Conservation (phyloP, 495 filamentous ascomycete genomes). For the Neurospora sp. region DNA sequence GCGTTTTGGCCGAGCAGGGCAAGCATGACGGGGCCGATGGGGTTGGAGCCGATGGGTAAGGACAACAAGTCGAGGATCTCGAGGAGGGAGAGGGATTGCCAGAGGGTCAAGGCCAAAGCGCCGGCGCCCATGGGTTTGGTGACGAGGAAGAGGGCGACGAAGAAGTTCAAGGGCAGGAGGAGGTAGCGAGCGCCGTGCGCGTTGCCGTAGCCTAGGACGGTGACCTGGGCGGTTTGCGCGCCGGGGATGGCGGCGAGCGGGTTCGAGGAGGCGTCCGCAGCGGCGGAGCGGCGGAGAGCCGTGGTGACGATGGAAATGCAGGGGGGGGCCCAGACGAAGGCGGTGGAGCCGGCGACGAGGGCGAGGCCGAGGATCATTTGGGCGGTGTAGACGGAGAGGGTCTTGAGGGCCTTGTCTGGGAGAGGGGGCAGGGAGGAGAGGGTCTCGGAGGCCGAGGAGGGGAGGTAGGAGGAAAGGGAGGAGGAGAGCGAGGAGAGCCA, state of each 20-base stretch:
- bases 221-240: conserved; percentile 44
- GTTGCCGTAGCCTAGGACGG: conserved; percentile 86
- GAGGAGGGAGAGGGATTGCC: conserved; percentile 77
- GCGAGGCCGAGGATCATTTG: conserved; percentile 68
- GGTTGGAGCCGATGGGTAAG: conserved; percentile 42
- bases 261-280: background rate
- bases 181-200: conserved; percentile 85
- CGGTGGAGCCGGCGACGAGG: conserved; percentile 54
- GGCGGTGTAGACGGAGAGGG: conserved; percentile 61
- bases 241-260: background rate
- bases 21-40: conserved; percentile 76
- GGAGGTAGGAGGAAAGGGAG: conserved; percentile 73
- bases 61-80: conserved; percentile 80
- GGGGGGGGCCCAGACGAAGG: conserved; percentile 65
- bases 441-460: conserved; percentile 81
- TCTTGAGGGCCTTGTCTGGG: conserved; percentile 55
- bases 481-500: conserved; percentile 51
- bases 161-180: conserved; percentile 68
- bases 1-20: conserved; percentile 81
- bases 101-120: conserved; percentile 64
- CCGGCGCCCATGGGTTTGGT: conserved; percentile 93
- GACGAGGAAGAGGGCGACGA: conserved; percentile 64
- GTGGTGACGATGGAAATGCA: conserved; percentile 52
- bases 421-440: conserved; percentile 63
- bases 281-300: conserved; percentile 14